These are phyloP conservation scores for Saturnispora dispora DNA, from an alignment of 805 yeast species.

Conservation along the genomic window DNA sequence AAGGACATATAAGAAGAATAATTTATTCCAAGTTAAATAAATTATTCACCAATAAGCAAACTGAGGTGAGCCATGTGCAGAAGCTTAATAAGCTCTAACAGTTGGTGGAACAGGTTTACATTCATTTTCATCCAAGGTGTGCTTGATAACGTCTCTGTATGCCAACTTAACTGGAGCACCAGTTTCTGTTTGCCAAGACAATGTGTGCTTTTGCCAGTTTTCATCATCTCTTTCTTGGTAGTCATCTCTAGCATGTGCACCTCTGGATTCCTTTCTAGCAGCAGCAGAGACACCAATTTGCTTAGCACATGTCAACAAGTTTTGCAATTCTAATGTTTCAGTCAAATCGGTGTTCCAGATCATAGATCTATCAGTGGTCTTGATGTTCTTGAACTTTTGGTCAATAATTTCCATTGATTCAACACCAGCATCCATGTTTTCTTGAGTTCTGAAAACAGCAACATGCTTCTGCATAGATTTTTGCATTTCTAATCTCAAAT, in stretches of 20 bases:
- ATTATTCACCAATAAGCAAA: not conserved
- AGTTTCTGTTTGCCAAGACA: constrained; percentile 75
- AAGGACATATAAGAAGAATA: not conserved
- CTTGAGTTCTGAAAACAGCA: constrained; percentile 94
- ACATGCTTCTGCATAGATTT: constrained; percentile 93
- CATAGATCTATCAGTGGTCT: constrained; percentile 93
- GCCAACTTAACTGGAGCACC: constrained; percentile 67
- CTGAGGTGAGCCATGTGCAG: not conserved
- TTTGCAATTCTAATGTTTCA: constrained; percentile 92
- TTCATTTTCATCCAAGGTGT: constrained; percentile 84
- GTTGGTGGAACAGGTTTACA: constrained; percentile 97
- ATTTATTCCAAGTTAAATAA: not conserved
- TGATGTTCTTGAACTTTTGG: constrained; percentile 60
- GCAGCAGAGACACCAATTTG: constrained; percentile 94
- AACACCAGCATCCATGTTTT: constrained; percentile 87
- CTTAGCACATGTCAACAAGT: constrained; percentile 91
- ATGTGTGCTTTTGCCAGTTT: constrained; percentile 96
- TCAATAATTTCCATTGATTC: constrained; percentile 67
- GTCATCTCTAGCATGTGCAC: constrained; percentile 99
- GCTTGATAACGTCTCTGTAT: constrained; percentile 77
- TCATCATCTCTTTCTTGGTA: constrained; percentile 92
- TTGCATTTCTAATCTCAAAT: constrained; percentile 88
- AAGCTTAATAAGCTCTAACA: constrained; percentile 73
- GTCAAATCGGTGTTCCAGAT: constrained; percentile 97
- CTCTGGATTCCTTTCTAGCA: constrained; percentile 94